Conservation (phyloP, 345 rosid genomes). For the Cardiospermum halicacabum region DNA sequence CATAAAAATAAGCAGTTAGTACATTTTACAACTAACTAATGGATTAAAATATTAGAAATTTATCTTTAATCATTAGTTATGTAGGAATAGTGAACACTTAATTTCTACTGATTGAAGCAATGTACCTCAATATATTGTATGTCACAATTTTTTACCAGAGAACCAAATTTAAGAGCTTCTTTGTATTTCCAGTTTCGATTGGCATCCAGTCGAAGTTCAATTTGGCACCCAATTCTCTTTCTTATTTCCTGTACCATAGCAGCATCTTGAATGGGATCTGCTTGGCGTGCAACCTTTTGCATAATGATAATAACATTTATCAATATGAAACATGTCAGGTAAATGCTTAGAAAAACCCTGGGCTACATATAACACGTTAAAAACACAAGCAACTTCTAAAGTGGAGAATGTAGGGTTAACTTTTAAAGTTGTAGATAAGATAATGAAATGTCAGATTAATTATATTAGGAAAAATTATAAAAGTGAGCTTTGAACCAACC, state of each 20-base stretch:
- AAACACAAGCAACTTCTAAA: neutral
- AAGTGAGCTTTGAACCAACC: too few species aligned
- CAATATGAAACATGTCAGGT: neutral
- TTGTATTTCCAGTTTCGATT: slow-evolving; percentile 83
- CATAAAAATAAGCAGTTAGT: neutral
- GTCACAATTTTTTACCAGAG: slow-evolving; percentile 60
- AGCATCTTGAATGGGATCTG: slow-evolving; percentile 72
- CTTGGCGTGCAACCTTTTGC: slow-evolving; percentile 76
- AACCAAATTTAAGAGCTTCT: slow-evolving; percentile 67
- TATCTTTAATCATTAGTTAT: slow-evolving; percentile 1
- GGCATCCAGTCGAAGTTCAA: slow-evolving; percentile 91
- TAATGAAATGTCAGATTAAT: too few species aligned
- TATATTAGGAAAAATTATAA: too few species aligned
- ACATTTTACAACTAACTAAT: neutral
- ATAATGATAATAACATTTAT: slow-evolving; percentile 10
- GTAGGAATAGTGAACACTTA: neutral
- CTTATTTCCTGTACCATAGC: slow-evolving; percentile 72
- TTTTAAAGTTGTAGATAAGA: too few species aligned
- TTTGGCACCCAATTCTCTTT: slow-evolving; percentile 52
- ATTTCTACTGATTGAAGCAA: neutral
- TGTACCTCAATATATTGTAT: slow-evolving; percentile 86
- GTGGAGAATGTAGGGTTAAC: too few species aligned
- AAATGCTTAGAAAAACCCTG: neutral
- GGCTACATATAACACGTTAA: neutral
- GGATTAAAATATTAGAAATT: neutral